Evolutionary conservation across 2,329 filamentous ascomycete species (phyloP).

Genomic region (Alternaria arbusti): DNA sequence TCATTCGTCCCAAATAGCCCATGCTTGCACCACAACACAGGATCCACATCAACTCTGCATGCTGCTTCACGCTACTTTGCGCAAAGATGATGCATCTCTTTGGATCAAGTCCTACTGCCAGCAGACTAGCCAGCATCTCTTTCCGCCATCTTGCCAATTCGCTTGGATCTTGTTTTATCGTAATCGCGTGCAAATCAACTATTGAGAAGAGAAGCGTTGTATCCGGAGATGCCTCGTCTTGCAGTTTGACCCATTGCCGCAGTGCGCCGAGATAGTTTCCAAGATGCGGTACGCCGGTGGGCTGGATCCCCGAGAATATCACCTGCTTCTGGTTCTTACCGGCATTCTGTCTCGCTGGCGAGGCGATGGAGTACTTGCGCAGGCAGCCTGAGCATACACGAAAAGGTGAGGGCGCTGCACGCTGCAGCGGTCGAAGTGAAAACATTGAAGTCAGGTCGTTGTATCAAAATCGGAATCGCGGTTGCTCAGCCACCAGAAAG

Average conservation of each 20-base stretch:
- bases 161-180: constrained; percentile 67
- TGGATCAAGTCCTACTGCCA: constrained; percentile 85
- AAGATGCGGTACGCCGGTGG: constrained; percentile 90
- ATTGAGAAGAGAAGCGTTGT: constrained; percentile 81
- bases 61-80: constrained; percentile 77
- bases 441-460: constrained; percentile 27
- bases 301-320: constrained; percentile 96
- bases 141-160: constrained; percentile 69
- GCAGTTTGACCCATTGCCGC: constrained; percentile 82
- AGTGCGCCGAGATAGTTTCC: constrained; percentile 95
- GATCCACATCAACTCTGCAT: constrained; percentile 96
- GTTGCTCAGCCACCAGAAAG: constrained; percentile 22
- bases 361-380: constrained; percentile 9
- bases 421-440: constrained; percentile 25
- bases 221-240: constrained; percentile 64
- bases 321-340: constrained; percentile 16
- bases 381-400: constrained; percentile 15
- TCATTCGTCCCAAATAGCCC: constrained; percentile 97
- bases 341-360: neutral
- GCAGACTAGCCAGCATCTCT: constrained; percentile 77
- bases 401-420: constrained; percentile 15
- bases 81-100: constrained; percentile 80
- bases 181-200: constrained; percentile 94
- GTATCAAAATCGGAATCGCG: constrained; percentile 1
- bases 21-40: constrained; percentile 89